Percentiles rank a stretch among this genome's conserved stretches.
Evolutionary conservation across 345 rosid genomes (phyloP).

Genomic region (Noccaea caerulescens): DNA sequence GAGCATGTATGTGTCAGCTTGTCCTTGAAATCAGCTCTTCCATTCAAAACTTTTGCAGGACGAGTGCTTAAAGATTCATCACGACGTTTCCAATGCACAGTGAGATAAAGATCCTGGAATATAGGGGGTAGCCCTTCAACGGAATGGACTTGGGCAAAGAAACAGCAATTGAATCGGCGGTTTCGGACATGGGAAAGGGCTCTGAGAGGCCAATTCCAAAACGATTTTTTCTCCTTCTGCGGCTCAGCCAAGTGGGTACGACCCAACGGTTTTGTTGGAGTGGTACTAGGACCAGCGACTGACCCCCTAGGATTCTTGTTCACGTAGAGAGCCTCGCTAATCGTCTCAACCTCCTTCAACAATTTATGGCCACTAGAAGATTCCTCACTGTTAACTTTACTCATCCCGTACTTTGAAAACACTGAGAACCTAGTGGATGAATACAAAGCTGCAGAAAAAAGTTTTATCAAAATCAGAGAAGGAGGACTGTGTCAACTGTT

Average conservation of each 20-base stretch:
- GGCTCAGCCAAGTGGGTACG: conserved; percentile 53
- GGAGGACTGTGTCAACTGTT: too few species aligned
- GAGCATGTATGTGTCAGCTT: conserved; percentile 69
- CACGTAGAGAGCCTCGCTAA: conserved; percentile 73
- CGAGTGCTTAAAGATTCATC: conserved; percentile 68
- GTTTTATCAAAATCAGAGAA: neutral
- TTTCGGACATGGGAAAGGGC: conserved; percentile 69
- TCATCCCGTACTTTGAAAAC: conserved; percentile 47
- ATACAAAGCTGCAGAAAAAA: conserved; percentile 16
- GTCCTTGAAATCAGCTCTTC: conserved; percentile 75
- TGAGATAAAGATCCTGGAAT: conserved; percentile 59
- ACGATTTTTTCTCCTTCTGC: conserved; percentile 76
- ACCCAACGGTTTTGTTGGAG: conserved; percentile 52
- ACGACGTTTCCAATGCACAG: conserved; percentile 92
- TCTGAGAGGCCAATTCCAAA: conserved; percentile 92
- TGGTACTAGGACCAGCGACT: conserved; percentile 40
- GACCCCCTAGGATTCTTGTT: conserved; percentile 53
- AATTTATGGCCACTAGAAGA: conserved; percentile 58
- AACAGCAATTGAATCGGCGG: conserved; percentile 76
- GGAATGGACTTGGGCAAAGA: conserved; percentile 76
- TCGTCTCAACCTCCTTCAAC: conserved; percentile 72
- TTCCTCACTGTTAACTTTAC: conserved; percentile 59
- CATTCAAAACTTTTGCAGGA: conserved; percentile 64
- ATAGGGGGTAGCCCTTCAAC: conserved; percentile 65
- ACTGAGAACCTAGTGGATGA: conserved; percentile 2